Evolutionary conservation across 2,329 filamentous ascomycete species (phyloP), one percentile per base, ranked within the genome.

Genomic region (Talaromyces sp.): DNA sequence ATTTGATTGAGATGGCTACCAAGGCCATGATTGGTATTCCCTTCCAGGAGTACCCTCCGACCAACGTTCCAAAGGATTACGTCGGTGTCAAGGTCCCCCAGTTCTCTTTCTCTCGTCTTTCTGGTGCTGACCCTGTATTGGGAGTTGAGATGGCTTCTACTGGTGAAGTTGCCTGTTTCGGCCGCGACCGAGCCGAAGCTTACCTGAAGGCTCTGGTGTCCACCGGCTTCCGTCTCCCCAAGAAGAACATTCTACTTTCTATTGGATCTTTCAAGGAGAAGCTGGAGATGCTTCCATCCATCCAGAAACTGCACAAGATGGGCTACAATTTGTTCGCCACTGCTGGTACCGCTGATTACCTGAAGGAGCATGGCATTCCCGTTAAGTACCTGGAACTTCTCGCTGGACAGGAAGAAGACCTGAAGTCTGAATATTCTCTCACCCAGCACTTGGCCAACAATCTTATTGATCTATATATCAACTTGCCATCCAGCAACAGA

Each of bases 141-240:
- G 95, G 95, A 78, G 95, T 99, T 7, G 95, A 99, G 79, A 99
- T 99, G 95, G 95, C 95, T 19, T 98, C 95, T 4, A 99, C 95
- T 62, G 95, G 95, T 76, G 95, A 99, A 78, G 95, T 99, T 68
- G 95, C 95, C 67, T 97, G 89, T 72, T 99, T 99, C 71, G 95
- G 95, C 72, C 84, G 87, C 64, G 92, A 96, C 77, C 96, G 97
- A 78, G 96, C 96, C 73, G 95, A 99, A 77, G 95, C 95, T 19
- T 99, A 99, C 75, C 85, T 99, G 69, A 99, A 99, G 81, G 95
- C 91, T 58, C 81, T 99, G 60, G 86, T 99, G 67, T 96, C 95
- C 1, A 98, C 95, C 58, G 95, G 95, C 52, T 99, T 99, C 84
- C 93, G 90, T 76, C 85, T 99, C 49, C 95, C 95, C 24, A 96